A percentile compares a stretch with the other conserved stretches of the same genome.
phyloP scores from a whole-genome alignment of 192 early-diverging fungal species.

The Coemansia biformis region DNA sequence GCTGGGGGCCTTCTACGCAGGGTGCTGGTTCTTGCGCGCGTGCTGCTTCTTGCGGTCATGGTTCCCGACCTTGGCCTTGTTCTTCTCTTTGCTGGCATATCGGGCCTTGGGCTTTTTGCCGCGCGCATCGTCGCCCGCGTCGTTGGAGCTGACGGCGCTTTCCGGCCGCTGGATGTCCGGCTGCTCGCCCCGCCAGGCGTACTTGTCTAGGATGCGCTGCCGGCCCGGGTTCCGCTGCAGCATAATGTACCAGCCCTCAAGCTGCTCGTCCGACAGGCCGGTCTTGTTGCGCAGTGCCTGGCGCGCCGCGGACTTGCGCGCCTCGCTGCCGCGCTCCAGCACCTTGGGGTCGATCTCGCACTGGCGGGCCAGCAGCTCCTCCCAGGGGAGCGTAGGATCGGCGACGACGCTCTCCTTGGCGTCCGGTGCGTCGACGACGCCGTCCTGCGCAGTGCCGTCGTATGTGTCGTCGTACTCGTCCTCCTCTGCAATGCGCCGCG shows the following conservation, averaged over 20 bases:
- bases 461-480: slow-evolving; percentile 94
- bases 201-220: slow-evolving; percentile 55
- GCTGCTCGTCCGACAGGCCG: slow-evolving; percentile 80
- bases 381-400: slow-evolving; percentile 59
- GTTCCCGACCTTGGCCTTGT: slow-evolving; percentile 65
- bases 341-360: slow-evolving; percentile 56
- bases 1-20: not conserved
- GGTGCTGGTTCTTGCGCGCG: slow-evolving; percentile 55
- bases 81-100: slow-evolving; percentile 51
- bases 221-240: slow-evolving; percentile 71
- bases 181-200: slow-evolving; percentile 57
- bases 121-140: not conserved
- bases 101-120: slow-evolving; percentile 11
- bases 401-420: slow-evolving; percentile 11
- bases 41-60: slow-evolving; percentile 70
- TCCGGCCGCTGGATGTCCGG: slow-evolving; percentile 4
- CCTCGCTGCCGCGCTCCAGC: slow-evolving; percentile 57
- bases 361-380: slow-evolving; percentile 58
- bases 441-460: slow-evolving; percentile 64
- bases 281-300: slow-evolving; percentile 58
- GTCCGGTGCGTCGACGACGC: slow-evolving; percentile 58
- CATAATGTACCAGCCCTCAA: slow-evolving; percentile 93
- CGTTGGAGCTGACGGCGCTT: slow-evolving; percentile 1
- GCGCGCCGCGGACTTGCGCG: slow-evolving; percentile 60
- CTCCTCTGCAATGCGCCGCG: slow-evolving; percentile 58